Evolutionary conservation across 2,329 filamentous ascomycete genomes (phyloP), one percentile per base, ranked within the genome.

Genomic region (Balansia obtecta): DNA sequence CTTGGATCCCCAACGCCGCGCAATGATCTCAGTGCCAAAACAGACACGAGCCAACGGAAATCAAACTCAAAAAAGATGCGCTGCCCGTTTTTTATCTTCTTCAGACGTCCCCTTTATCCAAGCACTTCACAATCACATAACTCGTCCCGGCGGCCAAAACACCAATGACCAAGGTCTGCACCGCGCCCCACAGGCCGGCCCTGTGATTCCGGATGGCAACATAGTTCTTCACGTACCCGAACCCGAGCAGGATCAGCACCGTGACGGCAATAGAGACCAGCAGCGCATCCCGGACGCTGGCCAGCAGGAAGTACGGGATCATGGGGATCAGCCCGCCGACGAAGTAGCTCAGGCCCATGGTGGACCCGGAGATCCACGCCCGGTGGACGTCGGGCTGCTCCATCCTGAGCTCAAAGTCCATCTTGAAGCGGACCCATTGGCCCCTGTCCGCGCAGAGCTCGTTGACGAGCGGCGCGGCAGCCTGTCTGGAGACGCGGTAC

Each of bases 241-340:
- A 86, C 2, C 67, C 63, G 50, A 85, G 75, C 42, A 86, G 63
- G 1, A 80, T 76, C 8, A 80, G 59, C 12, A 78, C 72, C 59
- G 83, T 85, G 49, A 85, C 72, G 4, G 62, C 71, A 27, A 83
- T 71, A 22, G 79, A 83, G 52, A 79, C 75, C 37, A 75, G 71
- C 47, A 89, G 66, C 0, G 74, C 75, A n/a, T 69, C 58, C 22
- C 63, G 61, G 8, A 76, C 68, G 20, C 63, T 61, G 13, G 57
- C 52, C 61, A 77, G 69, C 55, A 83, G 70, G 55, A 87, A 82
- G 66, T 88, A 88, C 0, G 84, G 84, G 41, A 85, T 65, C 58
- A 87, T 73, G 13, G 84, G 83, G n/a, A 87, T 75, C 49, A 86
- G 70, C 0, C 84, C 84, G 18, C 84, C 84, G 20, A 86, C 63